phyloP scores from a whole-genome alignment of 768 basidiomycete genomes.

The Suillus subalutaceus region DNA sequence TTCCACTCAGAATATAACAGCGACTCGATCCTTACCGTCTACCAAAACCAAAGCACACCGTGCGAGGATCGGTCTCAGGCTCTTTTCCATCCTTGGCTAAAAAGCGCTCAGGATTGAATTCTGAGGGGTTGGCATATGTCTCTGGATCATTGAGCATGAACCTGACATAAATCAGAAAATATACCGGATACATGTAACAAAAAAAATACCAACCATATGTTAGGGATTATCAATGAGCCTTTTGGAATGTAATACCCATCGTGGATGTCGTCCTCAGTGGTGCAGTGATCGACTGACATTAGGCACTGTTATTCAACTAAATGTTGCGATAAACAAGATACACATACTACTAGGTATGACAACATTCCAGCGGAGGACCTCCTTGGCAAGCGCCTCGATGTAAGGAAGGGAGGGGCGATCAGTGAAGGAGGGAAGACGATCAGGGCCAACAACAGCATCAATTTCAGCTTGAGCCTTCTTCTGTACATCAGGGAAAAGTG shows the following conservation, averaged over 20 bases:
- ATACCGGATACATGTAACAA: background rate
- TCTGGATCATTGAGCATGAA: constrained; percentile 52
- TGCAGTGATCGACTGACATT: constrained; percentile 15
- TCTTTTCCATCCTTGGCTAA: constrained; percentile 18
- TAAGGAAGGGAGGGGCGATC: constrained; percentile 30
- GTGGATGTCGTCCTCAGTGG: constrained; percentile 23
- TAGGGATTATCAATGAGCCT: constrained; percentile 26
- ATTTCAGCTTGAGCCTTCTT: constrained; percentile 28
- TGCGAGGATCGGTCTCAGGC: constrained; percentile 23
- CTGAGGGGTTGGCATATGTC: constrained; percentile 34
- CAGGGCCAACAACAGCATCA: constrained; percentile 25
- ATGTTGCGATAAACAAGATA: constrained; percentile 43
- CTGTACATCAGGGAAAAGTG: constrained; percentile 26
- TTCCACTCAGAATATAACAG: background rate
- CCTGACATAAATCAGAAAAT: constrained; percentile 34
- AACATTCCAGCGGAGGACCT: constrained; percentile 29
- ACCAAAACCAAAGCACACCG: constrained; percentile 30
- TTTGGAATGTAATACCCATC: constrained; percentile 25
- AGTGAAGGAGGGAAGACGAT: constrained; percentile 22
- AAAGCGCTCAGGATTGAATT: constrained; percentile 39
- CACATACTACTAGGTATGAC: constrained; percentile 19
- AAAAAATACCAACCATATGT: constrained; percentile 26
- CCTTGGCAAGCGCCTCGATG: constrained; percentile 27
- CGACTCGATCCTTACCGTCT: constrained; percentile 22
- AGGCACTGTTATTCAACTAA: constrained; percentile 29